Evolutionary conservation across 2,329 filamentous ascomycete genomes (phyloP).

Genomic region (Talaromyces sp.): DNA sequence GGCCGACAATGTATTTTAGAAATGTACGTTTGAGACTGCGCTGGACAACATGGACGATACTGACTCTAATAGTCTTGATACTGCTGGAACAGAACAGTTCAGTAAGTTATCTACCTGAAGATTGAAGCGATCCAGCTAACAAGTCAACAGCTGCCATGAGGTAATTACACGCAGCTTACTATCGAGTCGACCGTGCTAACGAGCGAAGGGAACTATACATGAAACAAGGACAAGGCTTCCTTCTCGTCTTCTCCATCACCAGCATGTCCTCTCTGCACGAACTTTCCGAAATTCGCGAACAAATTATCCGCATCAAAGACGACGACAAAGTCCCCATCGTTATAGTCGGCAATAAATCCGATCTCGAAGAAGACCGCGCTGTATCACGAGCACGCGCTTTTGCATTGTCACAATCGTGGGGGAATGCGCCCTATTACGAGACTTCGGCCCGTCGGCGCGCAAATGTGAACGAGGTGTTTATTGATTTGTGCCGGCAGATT

Average conservation of each 20-base stretch:
- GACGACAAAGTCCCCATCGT: conserved; percentile 82
- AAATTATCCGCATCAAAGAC: conserved; percentile 88
- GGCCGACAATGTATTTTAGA: conserved; percentile 84
- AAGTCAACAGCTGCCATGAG: conserved; percentile 53
- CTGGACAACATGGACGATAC: conserved; percentile 15
- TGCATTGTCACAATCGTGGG: conserved; percentile 80
- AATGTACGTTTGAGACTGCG: conserved; percentile 59
- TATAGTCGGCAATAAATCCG: conserved; percentile 87
- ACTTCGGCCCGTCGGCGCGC: conserved; percentile 76
- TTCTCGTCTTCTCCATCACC: conserved; percentile 89
- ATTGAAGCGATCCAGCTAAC: conserved; percentile 2
- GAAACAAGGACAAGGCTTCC: conserved; percentile 88
- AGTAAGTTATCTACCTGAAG: conserved; percentile 56
- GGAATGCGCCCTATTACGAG: conserved; percentile 84
- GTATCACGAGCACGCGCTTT: conserved; percentile 78
- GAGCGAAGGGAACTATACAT: conserved; percentile 74
- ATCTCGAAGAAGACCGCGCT: conserved; percentile 78
- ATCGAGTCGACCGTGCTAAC: conserved; percentile 15
- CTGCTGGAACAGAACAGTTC: conserved; percentile 88
- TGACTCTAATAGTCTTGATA: conserved; percentile 64
- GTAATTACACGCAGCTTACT: conserved; percentile 34
- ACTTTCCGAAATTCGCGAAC: conserved; percentile 75
- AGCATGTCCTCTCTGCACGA: conserved; percentile 79
- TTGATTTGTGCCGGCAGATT: conserved; percentile 80
- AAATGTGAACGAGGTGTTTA: conserved; percentile 88